Evolutionary conservation across 2,329 filamentous ascomycete genomes (phyloP).

Genomic region (Fusarium siculi): DNA sequence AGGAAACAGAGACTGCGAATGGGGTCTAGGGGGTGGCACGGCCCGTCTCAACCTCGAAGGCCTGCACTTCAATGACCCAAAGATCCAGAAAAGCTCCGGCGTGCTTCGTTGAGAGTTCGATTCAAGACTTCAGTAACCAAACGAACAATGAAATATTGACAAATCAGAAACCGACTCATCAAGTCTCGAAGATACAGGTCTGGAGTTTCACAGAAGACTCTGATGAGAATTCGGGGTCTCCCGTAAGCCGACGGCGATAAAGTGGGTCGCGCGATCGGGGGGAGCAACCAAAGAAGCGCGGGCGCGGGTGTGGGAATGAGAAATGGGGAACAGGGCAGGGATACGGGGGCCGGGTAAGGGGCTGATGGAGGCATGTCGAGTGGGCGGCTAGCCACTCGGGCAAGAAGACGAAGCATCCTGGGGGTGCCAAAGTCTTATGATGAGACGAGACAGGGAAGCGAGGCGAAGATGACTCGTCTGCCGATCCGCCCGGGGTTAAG

Average conservation of each 20-base stretch:
- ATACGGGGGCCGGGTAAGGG: conserved; percentile 21
- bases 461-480: conserved; percentile 30
- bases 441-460: conserved; percentile 30
- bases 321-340: conserved; percentile 33
- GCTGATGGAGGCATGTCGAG: conserved; percentile 26
- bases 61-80: neutral
- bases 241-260: conserved; percentile 42
- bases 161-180: neutral
- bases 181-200: neutral
- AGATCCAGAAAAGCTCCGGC: neutral
- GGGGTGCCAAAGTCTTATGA: conserved; percentile 27
- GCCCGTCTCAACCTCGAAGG: conserved; percentile 29
- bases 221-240: conserved; percentile 27
- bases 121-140: neutral
- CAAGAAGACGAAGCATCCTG: conserved; percentile 29
- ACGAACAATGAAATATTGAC: neutral
- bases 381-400: conserved; percentile 33
- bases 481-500: conserved; percentile 28
- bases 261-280: conserved; percentile 37
- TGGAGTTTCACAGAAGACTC: conserved; percentile 2
- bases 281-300: conserved; percentile 22
- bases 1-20: conserved; percentile 18
- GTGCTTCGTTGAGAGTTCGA: neutral
- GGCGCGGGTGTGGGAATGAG: conserved; percentile 32
- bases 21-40: conserved; percentile 36